Percentiles rank a stretch among this genome's conserved stretches.
phyloP scores from a whole-genome alignment of 345 rosid genomes.

The Psidium guajava region DNA sequence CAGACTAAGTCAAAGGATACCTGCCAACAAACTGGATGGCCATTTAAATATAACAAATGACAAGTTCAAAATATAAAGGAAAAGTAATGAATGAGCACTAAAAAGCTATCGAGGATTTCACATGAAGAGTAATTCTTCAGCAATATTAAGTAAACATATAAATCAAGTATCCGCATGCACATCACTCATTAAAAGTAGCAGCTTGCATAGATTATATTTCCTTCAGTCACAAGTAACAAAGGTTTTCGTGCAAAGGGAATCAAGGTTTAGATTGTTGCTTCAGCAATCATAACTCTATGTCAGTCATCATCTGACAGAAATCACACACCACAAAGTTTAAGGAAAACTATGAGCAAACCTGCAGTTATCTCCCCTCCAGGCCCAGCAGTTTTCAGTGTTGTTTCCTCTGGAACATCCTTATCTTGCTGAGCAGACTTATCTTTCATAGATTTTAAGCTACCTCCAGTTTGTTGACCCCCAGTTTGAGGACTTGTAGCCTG shows the following conservation, averaged over 20 bases:
- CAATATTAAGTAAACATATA: background rate
- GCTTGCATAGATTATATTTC: background rate
- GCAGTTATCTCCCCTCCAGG: conserved; percentile 94
- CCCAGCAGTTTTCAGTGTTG: conserved; percentile 85
- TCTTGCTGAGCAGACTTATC: conserved; percentile 60
- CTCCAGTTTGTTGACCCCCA: conserved; percentile 57
- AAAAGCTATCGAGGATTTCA: background rate
- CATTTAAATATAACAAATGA: background rate
- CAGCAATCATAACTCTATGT: background rate
- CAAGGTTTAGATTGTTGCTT: background rate
- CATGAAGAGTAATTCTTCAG: background rate
- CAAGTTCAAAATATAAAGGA: background rate
- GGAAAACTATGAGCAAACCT: conserved; percentile 35
- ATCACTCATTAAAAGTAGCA: background rate
- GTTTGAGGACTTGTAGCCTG: conserved; percentile 93
- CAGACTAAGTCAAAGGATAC: background rate
- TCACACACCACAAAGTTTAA: background rate
- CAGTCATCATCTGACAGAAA: background rate
- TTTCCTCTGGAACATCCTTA: conserved; percentile 67
- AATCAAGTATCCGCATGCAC: background rate
- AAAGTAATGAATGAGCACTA: background rate
- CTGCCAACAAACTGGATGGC: background rate
- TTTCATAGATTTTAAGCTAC: conserved; percentile 80
- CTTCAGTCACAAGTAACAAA: background rate
- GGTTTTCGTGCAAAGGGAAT: background rate